Evolutionary conservation across 108 stramenopile genomes (phyloP).

Genomic region (Cyclostephanos tholiformis): DNA sequence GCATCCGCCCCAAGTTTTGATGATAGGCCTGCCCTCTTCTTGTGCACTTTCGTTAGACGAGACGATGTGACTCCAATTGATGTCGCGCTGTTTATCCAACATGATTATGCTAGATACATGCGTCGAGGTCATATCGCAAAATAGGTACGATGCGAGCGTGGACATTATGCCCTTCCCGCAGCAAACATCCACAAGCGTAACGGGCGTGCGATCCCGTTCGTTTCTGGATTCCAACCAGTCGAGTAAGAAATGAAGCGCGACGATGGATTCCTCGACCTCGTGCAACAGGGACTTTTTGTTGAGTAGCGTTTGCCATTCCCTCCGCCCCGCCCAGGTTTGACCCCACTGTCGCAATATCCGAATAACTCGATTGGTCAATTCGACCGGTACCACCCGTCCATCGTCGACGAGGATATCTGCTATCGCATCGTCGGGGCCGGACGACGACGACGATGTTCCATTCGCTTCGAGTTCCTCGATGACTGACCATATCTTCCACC

Average conservation of each 20-base stretch:
- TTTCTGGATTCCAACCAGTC: conserved; percentile 43
- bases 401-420: not conserved
- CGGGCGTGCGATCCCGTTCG: conserved; percentile 16
- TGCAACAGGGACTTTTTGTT: conserved; percentile 58
- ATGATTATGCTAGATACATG: conserved; percentile 53
- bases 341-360: conserved; percentile 53
- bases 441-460: conserved; percentile 11
- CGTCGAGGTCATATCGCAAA: conserved; percentile 28
- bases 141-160: conserved; percentile 60
- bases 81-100: conserved; percentile 62
- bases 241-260: conserved; percentile 53
- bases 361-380: conserved; percentile 44
- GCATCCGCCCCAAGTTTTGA: conserved; percentile 59
- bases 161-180: conserved; percentile 74
- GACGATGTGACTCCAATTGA: conserved; percentile 69
- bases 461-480: conserved; percentile 23
- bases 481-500: conserved; percentile 34
- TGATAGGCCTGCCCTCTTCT: conserved; percentile 41
- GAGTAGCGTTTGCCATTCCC: conserved; percentile 50
- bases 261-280: conserved; percentile 71
- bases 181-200: conserved; percentile 62
- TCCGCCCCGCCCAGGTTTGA: conserved; percentile 40
- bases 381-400: not conserved
- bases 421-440: not conserved
- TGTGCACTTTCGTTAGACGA: conserved; percentile 43